Base-by-base conservation (phyloP, 2,329 filamentous ascomycete genomes). In the Sphaceloma murrayae region DNA sequence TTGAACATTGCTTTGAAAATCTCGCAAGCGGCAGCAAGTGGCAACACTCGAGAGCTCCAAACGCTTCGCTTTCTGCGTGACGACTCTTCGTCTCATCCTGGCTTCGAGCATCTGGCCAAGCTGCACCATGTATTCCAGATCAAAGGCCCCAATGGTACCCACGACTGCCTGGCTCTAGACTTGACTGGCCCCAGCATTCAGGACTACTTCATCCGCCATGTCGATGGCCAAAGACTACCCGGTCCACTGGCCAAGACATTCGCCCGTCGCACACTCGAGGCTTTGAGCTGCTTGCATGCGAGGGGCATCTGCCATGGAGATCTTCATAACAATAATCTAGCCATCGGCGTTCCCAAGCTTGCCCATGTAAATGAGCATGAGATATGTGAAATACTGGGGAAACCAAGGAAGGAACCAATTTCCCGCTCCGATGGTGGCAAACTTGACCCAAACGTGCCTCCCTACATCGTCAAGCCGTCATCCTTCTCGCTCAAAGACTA, bases 161-260 rank as follows among this genome's bases (percentile, higher is more conserved):
- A 72, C 49, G 49, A 57, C n/a, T 72, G 67, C 50, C 52, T 70
- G 0, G 61, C 71, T 4, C 58, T 63, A 34, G 60, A 67, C 31
- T 43, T 67, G 19, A 46, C 46, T 5, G 65, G 64, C 2, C 58
- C 65, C 5, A 68, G 54, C 51, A 55, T 68, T 13, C 57, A 62
- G 8, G 54, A 60, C 34, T 51, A 60, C 47, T 58, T 66, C 44
- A 58, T 65, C 36, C 48, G 52, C 7, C 58, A 55, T 13, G 62
- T 62, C 46, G 16, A 51, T 50, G 51, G 55, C 48, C 48, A 54
- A 54, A 56, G 66, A 56, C 53, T 68, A 42, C 65, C 66, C 48
- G 66, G 66, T 9, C 69, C 19, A 8, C 11, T 24, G 9, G 45
- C 43, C 3, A 50, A 34, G 7, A 65, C 53, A 45, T 21, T 13